Evolutionary conservation across 352 stramenopile species (phyloP).

Genomic region (Pythium aristosporum): DNA sequence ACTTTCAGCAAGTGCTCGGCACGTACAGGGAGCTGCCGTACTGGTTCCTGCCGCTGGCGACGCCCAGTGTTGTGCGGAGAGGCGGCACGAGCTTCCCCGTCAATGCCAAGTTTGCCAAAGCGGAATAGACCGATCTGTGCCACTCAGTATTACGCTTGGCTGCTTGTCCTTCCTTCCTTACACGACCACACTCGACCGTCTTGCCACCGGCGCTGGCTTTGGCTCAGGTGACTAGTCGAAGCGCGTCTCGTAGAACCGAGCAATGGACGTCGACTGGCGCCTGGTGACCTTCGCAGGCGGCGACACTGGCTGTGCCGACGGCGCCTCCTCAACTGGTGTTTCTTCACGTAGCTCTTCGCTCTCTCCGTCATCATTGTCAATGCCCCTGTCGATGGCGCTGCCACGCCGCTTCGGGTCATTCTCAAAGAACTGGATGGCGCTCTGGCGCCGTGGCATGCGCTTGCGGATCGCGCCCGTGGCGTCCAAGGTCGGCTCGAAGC

Average conservation of each 20-base stretch:
- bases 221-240: constrained; percentile 40
- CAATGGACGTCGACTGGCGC: constrained; percentile 25
- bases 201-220: neutral
- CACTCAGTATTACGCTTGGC: neutral
- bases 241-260: constrained; percentile 63
- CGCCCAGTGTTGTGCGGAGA: constrained; percentile 43
- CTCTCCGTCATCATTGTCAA: neutral
- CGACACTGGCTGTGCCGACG: neutral
- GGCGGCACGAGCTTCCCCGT: constrained; percentile 51
- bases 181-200: constrained; percentile 27
- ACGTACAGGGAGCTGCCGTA: constrained; percentile 53
- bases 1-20: constrained; percentile 79
- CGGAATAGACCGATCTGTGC: constrained; percentile 35
- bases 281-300: constrained; percentile 10
- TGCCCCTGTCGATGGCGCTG: neutral
- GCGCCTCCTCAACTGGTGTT: constrained; percentile 4
- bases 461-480: constrained; percentile 44
- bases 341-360: constrained; percentile 4
- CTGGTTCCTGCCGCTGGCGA: constrained; percentile 74
- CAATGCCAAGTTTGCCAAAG: constrained; percentile 51
- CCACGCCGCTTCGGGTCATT: constrained; percentile 10
- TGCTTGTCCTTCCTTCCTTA: constrained; percentile 16
- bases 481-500: constrained; percentile 43
- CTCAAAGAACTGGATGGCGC: constrained; percentile 55
- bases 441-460: constrained; percentile 42